Evolutionary conservation across 1,284 basidiomycete species (phyloP), one percentile per base, ranked within the genome.

Genomic region (Ustilago vetiveriae): DNA sequence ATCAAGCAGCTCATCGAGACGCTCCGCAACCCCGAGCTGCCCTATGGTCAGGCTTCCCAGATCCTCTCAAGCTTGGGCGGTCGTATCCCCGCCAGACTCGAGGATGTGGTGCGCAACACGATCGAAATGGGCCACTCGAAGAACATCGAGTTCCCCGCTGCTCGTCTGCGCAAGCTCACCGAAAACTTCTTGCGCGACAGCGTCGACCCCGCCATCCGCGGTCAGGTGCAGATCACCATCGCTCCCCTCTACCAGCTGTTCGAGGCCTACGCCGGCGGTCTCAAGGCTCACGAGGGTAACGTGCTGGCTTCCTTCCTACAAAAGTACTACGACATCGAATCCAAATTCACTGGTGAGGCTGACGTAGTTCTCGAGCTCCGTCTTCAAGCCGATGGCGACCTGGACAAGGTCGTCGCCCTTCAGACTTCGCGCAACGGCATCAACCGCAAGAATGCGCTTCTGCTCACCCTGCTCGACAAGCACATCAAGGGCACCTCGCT

Each of bases 351-450:
- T 78, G 94, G 95, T 62, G 94, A 86, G 75, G 85, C 97, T 83
- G 91, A 93, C 62, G 89, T 94, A 40, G 90, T 98, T 42, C 87
- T 98, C 66, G 88, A 89, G 63, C 87, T 98, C 49, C 89, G 96
- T 59, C 93, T 98, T 58, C 90, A 94, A 78, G 84, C 94, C 85
- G 94, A 96, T 84, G 92, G 95, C 75, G 87, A 92, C 66, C 88
- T 98, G 30, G 93, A 96, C 83, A 89, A 90, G 76, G 95, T 94
- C 26, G 90, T 91, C 44, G 87, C 87, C 48, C 86, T 95, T 35
- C 92, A 97, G 23, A 87, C 97, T 51, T 96, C 95, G 72, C 96
- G 98, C 84, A 91, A 92, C 84, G 96, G 94, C 84, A 92, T 92
- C 17, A 90, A 91, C 74, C 90, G 91, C 84, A 98, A 98, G 86